Base-by-base conservation (phyloP, 1,284 basidiomycete species). In the Boletellus deceptivus region DNA sequence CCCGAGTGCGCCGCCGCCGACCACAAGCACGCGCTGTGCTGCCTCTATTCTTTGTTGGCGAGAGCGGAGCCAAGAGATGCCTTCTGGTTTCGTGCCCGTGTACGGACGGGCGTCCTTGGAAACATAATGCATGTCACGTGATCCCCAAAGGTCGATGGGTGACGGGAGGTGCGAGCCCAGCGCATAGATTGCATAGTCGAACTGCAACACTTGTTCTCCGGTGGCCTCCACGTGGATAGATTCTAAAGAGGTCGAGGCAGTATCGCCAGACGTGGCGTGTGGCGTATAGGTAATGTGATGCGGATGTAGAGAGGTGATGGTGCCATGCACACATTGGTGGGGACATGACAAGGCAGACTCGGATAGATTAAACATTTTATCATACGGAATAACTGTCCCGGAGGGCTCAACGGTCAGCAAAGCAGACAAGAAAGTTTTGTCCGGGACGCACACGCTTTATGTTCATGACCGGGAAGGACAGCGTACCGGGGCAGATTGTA, bases 401-500 rank as follows among this genome's bases (percentile, higher is more conserved):
- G 22, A 49, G 7, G 5, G 9, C 3, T 25, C 55, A 18, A 45
- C 25, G 3, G 7, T 25, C 25, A 25, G 25, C 5, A 3, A 3
- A 13, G 34, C 17, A 8, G 16, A 16, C 13, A 18, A n/a, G 4
- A 41, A 34, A 37, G n/a, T 14, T 35, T 5, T 17, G n/a, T 46
- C 5, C 3, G 10, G 22, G 59, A 74, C 70, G 70, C 64, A 78
- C 83, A 84, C 17, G 84, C 83, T 72, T 88, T 88, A 70, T 87
- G 80, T 67, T 86, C 85, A 60, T 88, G 83, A 29, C 79, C 78
- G 6, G 83, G 75, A 8, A 88, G 72, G 13, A 86, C 78, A 9
- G 80, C 76, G 56, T 80, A 80, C 43, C 86, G 75, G 3, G 86
- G 83, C 44, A 86, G 73, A 46, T 80, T 78, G 65, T 86, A 84